Evolutionary conservation across 495 filamentous ascomycete genomes (phyloP).

Genomic region (Staphylotrichum tortipilum): DNA sequence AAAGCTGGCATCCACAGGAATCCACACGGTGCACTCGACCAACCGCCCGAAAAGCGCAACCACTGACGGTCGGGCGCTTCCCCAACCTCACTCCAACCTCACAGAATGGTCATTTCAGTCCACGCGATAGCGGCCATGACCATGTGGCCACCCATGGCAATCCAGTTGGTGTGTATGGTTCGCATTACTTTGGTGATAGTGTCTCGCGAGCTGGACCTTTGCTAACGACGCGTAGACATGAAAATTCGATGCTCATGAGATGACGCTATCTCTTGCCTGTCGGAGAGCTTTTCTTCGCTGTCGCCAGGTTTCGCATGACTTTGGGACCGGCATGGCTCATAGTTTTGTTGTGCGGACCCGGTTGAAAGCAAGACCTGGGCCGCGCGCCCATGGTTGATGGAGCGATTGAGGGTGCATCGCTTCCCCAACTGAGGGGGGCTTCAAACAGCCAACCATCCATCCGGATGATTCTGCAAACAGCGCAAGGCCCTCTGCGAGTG

Average conservation of each 20-base stretch:
- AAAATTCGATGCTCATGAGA: not conserved
- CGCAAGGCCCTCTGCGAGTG: not conserved
- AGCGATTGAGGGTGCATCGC: slow-evolving; percentile 17
- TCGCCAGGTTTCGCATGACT: slow-evolving; percentile 7
- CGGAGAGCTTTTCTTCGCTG: not conserved
- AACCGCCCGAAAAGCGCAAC: not conserved
- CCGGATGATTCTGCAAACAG: not conserved
- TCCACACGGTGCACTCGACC: slow-evolving; percentile 13
- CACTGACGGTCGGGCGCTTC: slow-evolving; percentile 1
- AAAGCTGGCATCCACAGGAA: not conserved
- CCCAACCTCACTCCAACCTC: slow-evolving; percentile 13
- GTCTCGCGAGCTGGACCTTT: not conserved
- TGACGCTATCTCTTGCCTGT: not conserved
- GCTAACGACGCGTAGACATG: slow-evolving; percentile 10
- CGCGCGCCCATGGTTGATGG: slow-evolving; percentile 14
- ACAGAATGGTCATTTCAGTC: slow-evolving; percentile 1
- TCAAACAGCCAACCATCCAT: not conserved
- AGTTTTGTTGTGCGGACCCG: slow-evolving; percentile 18
- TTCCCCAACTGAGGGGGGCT: not conserved
- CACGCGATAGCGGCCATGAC: not conserved
- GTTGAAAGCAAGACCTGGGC: slow-evolving; percentile 9
- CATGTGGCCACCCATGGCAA: not conserved
- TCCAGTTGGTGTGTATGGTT: not conserved
- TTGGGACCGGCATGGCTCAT: slow-evolving; percentile 9
- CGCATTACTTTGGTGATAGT: not conserved